Conservation (phyloP, 2,329 filamentous ascomycete species). For the Colletotrichum sp. region DNA sequence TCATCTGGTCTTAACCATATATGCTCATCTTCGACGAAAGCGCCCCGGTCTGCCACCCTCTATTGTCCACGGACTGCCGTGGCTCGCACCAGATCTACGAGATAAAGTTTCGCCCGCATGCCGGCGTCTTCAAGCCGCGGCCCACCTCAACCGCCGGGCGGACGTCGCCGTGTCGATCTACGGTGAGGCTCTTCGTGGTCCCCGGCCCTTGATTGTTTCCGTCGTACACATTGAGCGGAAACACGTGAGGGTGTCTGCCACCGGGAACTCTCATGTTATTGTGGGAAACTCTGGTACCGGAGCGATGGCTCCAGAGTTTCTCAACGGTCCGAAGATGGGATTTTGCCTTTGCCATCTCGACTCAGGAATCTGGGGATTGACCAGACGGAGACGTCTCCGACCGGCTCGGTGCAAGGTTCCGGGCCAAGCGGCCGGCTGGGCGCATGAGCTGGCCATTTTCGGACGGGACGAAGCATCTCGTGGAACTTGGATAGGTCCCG, state of each 20-base stretch:
- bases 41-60: not conserved
- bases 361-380: not conserved
- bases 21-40: not conserved
- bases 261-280: not conserved
- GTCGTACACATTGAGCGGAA: not conserved
- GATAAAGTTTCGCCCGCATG: constrained; percentile 11
- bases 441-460: not conserved
- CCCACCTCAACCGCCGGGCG: not conserved
- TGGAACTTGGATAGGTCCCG: not conserved
- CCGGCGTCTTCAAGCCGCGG: not conserved
- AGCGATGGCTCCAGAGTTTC: constrained; percentile 7
- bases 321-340: not conserved
- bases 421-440: not conserved
- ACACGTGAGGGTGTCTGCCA: not conserved
- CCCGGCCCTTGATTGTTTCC: not conserved
- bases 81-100: not conserved
- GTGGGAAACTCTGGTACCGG: not conserved
- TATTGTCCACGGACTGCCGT: not conserved
- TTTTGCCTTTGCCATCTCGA: not conserved
- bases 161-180: constrained; percentile 2
- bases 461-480: not conserved
- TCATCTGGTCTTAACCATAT: not conserved
- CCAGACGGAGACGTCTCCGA: not conserved
- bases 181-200: constrained; percentile 7
- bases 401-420: not conserved